Evolutionary conservation across 306 rosid species (phyloP), one percentile per base, ranked within the genome.

Genomic region (Geum urbanum): DNA sequence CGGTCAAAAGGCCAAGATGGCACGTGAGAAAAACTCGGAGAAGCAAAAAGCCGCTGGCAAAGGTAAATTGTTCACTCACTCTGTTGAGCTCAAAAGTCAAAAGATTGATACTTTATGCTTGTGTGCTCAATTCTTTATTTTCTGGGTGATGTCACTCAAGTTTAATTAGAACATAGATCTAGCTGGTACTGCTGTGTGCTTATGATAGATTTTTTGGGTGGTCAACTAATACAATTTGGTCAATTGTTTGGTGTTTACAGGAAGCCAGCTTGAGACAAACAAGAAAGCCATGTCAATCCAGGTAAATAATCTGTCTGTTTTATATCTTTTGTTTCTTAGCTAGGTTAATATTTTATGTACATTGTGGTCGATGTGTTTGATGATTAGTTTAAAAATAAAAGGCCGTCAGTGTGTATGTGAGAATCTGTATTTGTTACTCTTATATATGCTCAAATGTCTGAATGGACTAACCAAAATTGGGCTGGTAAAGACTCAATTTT

Each of bases 221-320:
- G 22, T 59, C 22, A 59, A 27, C 43, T 67, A 15, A 4, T 53
- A 19, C 15, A 32, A 51, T 27, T 66, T 45, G 48, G 8, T 11
- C 44, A 16, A 47, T 49, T 47, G 61, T 52, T 73, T 68, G 48
- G 41, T 68, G 46, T 40, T 5, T 13, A 49, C 84, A 84, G 85
- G 88, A 76, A 84, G 88, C 69, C 88, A 84, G 69, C 88, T 84
- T 27, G 85, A 84, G 49, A 15, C 75, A 27, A 81, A 84, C 80
- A 82, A 84, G 83, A 78, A 81, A 68, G 88, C 85, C 51, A 84
- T 84, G 88, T 37, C 79, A 10, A 84, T 84, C 62, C 88, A 81
- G 85, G 85, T 81, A 53, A 57, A 16, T 45, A 63, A 63, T 12
- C 5, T 9, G 8, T 14, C 11, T 6, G 9, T 27, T 57, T 6